phyloP scores from a whole-genome alignment of 2,329 filamentous ascomycete species.

The Fusarium sp. region DNA sequence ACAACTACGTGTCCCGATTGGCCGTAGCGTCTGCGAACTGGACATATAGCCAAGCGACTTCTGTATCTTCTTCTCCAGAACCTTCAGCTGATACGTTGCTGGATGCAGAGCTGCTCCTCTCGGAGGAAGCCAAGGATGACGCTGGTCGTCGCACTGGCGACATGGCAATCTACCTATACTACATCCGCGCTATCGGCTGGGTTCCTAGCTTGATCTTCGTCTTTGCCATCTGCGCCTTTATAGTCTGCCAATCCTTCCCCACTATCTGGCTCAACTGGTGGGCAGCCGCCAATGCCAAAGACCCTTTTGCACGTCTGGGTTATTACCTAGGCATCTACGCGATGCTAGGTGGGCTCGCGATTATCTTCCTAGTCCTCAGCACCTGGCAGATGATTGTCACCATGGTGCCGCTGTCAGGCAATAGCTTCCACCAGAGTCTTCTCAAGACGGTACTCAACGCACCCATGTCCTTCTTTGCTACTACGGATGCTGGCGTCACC shows the following conservation, averaged over 20 bases:
- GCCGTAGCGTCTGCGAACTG: not conserved
- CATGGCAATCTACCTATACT: slow-evolving; percentile 38
- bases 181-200: slow-evolving; percentile 42
- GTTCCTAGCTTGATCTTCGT: slow-evolving; percentile 31
- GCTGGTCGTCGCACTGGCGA: slow-evolving; percentile 33
- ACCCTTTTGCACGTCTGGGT: slow-evolving; percentile 25
- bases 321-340: slow-evolving; percentile 40
- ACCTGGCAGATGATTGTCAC: slow-evolving; percentile 42
- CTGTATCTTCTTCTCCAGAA: not conserved
- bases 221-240: slow-evolving; percentile 37
- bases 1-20: slow-evolving; percentile 24
- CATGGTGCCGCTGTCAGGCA: slow-evolving; percentile 38
- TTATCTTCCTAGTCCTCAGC: slow-evolving; percentile 29
- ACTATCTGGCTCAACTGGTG: slow-evolving; percentile 43
- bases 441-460: slow-evolving; percentile 40
- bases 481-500: slow-evolving; percentile 47
- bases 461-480: slow-evolving; percentile 48
- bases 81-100: not conserved
- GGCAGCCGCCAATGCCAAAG: slow-evolving; percentile 32
- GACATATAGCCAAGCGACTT: not conserved
- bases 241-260: slow-evolving; percentile 41
- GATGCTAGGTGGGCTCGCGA: slow-evolving; percentile 26
- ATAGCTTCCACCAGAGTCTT: slow-evolving; percentile 32
- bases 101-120: not conserved
- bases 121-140: slow-evolving; percentile 3